Evolutionary conservation across 2,329 filamentous ascomycete species (phyloP).

Genomic region (Neopestalotiopsis clavispora): DNA sequence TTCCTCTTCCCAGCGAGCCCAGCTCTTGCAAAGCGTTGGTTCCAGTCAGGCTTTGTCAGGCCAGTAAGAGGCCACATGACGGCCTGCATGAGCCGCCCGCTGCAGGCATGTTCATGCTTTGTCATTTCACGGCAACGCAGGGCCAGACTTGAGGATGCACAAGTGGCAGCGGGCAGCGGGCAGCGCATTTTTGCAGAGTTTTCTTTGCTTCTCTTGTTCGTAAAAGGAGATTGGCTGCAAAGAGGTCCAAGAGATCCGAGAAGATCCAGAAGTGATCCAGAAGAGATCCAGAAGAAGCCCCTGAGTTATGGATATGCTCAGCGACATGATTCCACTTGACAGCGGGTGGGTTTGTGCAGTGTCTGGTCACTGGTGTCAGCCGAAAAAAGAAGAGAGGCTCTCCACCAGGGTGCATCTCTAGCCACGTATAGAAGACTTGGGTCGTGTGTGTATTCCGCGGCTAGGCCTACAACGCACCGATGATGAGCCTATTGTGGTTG

Average conservation of each 20-base stretch:
- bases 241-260: not conserved
- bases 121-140: not conserved
- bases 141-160: not conserved
- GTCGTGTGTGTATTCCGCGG: not conserved
- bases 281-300: conserved; percentile 2
- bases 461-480: conserved; percentile 8
- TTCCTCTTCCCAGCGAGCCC: no score
- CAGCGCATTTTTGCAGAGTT: not conserved
- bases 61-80: no score
- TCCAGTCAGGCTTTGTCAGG: no score
- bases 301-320: conserved; percentile 3
- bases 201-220: not conserved
- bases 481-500: conserved; percentile 13
- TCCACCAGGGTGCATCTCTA: conserved; percentile 1
- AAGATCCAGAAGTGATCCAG: not conserved
- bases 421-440: not conserved
- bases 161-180: no score
- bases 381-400: not conserved
- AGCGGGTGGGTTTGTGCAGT: not conserved
- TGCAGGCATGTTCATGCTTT: not conserved
- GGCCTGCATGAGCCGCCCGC: no score
- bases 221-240: conserved; percentile 3
- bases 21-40: no score
- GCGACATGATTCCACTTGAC: not conserved
- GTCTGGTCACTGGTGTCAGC: not conserved